Conservation (phyloP, 148 eudicot genomes). For the Pouteria glomerata region DNA sequence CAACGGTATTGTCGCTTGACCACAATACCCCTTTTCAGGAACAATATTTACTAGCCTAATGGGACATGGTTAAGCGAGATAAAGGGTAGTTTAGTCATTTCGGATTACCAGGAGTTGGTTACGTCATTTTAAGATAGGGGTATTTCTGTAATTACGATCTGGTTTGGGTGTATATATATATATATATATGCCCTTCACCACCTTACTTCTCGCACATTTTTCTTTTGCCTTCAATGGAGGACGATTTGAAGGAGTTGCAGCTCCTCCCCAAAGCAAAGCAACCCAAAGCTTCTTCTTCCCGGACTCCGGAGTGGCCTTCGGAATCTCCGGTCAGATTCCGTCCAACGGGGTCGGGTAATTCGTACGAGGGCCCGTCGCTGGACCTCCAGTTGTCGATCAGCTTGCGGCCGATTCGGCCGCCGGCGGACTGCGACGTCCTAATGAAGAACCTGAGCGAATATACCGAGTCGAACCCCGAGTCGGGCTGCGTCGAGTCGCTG, state of each 20-base stretch:
- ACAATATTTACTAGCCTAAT: no score
- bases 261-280: conserved; percentile 61
- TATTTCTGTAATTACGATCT: not conserved
- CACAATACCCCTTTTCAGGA: conserved; percentile 8
- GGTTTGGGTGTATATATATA: not conserved
- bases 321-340: conserved; percentile 12
- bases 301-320: conserved; percentile 23
- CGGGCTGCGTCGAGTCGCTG: conserved; percentile 35
- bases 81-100: conserved; percentile 14
- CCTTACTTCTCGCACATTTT: conserved; percentile 8
- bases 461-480: not conserved
- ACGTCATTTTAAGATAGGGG: conserved; percentile 8
- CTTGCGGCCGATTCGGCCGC: conserved; percentile 25
- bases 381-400: conserved; percentile 81
- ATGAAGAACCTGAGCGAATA: not conserved
- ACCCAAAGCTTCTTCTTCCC: conserved; percentile 16
- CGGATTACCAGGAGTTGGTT: not conserved
- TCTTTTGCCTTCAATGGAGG: conserved; percentile 52
- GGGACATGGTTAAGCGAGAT: not conserved
- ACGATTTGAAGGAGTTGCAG: conserved; percentile 59
- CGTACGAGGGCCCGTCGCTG: conserved; percentile 31
- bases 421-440: not conserved
- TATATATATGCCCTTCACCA: conserved; percentile 3
- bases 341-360: conserved; percentile 5
- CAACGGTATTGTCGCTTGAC: conserved; percentile 23